Base-by-base conservation (phyloP, 192 early-diverging fungal genomes). In the Paraglomus occultum region DNA sequence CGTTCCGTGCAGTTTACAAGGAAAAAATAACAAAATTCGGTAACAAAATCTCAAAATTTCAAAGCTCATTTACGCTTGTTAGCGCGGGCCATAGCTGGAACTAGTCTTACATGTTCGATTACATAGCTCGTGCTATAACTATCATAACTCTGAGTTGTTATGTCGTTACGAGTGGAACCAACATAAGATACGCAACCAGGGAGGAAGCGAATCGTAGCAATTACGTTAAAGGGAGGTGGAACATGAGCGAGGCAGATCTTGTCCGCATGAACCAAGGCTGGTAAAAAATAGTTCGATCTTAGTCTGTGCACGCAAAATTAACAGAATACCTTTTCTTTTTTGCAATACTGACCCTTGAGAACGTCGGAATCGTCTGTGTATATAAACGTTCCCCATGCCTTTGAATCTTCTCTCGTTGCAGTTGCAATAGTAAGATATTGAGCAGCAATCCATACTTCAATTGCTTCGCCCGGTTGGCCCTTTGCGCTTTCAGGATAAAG, bases 351-450 rank as follows among this genome's bases (percentile, higher is more conserved):
- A 48, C 12, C 46, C 31, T 64, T 64, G 11, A 64, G 5, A 18
- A 64, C 14, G 20, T 64, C 62, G 8, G 62, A 64, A 49, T 64
- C 62, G n/a, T 64, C 44, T 31, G 62, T 64, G 20, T 49, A 49
- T 49, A 47, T 0, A 15, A 14, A 49, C 1, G 62, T 64, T 5
- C 62, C 62, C 62, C 62, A 64, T 40, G 45, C 22, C 39, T 47
- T 64, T 1, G 62, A 48, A 7, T 46, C 46, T 12, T 18, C 9
- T 10, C 23, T 45, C 8, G 15, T 12, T 22, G 45, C 45, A 48
- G 15, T 46, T 1, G 43, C 47, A 49, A 47, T 17, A 8, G 62
- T 64, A 11, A 64, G 62, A 17, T 47, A 64, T 64, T 64, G 5
- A 15, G 62, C 23, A 22, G 12, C n/a, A 8, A 64, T 47, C 14